phyloP scores from a whole-genome alignment of 352 stramenopile genomes.

The Phytophthora chlamydospora region DNA sequence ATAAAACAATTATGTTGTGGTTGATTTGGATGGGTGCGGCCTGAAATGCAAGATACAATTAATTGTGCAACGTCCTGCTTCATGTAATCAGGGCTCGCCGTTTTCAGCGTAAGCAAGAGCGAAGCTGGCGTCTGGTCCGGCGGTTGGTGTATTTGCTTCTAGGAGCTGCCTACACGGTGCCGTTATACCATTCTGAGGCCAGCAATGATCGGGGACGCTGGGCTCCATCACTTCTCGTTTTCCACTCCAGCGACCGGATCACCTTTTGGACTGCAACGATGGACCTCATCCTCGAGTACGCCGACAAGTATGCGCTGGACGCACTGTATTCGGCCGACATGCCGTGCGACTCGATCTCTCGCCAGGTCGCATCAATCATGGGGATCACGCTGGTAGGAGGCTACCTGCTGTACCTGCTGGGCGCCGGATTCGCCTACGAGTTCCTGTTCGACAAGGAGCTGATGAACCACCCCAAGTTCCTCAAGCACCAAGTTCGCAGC shows the following conservation, averaged over 20 bases:
- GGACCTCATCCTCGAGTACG: constrained; percentile 65
- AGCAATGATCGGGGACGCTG: neutral
- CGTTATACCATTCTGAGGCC: neutral
- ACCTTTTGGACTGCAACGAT: constrained; percentile 32
- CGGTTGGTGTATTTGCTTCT: neutral
- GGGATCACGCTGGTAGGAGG: constrained; percentile 56
- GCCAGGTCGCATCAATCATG: constrained; percentile 58
- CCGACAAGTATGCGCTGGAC: constrained; percentile 59
- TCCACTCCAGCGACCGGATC: constrained; percentile 1
- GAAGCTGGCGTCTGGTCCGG: neutral
- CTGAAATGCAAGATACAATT: no score
- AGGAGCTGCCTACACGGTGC: neutral
- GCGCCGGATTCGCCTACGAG: constrained; percentile 53
- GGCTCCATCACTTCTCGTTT: constrained; percentile 8
- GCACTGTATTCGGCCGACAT: constrained; percentile 52
- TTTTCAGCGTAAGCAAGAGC: constrained; percentile 27
- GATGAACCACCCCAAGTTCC: constrained; percentile 69
- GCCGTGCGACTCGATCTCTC: constrained; percentile 46
- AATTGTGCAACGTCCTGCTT: neutral
- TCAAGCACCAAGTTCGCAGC: constrained; percentile 60
- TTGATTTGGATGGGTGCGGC: no score
- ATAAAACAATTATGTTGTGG: neutral
- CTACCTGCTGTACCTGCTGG: constrained; percentile 65
- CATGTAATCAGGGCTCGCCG: constrained; percentile 43
- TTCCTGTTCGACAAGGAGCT: constrained; percentile 72